Evolutionary conservation across 129 eudicot genomes (phyloP), one percentile per base, ranked within the genome.

Genomic region (Escallonia rubra): DNA sequence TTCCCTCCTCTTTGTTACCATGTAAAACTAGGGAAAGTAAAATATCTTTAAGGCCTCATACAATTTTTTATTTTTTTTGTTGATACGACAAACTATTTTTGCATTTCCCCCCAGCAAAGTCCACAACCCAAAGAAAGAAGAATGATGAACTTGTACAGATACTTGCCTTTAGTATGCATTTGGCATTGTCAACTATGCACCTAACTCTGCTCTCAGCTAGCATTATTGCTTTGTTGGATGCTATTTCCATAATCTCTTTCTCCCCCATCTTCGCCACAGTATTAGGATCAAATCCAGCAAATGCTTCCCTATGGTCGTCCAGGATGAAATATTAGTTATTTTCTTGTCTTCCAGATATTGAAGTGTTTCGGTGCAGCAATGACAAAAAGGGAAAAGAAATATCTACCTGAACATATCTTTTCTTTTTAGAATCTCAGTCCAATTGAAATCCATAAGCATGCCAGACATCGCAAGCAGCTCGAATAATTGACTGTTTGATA

Each of bases 391-490:
- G 16, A 41, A 40, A 38, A 11, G 56, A 60, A 15, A 14, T 51
- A 56, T 49, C 75, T 53, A 87, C 99, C 99, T 90, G 67, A 94
- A 80, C 56, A 80, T 82, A 58, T 71, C 73, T 73, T 82, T 94
- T 77, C 89, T 82, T 73, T 87, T 90, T 52, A 94, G 68, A 74
- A 94, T 94, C 52, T 94, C 99, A 43, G 99, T 90, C 99, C 99
- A 94, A 53, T 90, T 94, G 79, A 78, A 87, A 72, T 94, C 97
- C 97, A 94, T 94, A 74, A 94, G 77, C 99, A 94, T 84, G 54
- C 96, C 99, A 76, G 89, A 87, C 76, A 94, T 39, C 43, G 94
- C 87, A 4, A 94, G 99, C 74, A 94, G 76, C 82, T 94, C 99
- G 41, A 94, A 94, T 74, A 94, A 72, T 81, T 81, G 83, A 73